These are phyloP conservation scores for Populus tremula DNA, from an alignment of 345 rosid genomes.

Conservation along the genomic window DNA sequence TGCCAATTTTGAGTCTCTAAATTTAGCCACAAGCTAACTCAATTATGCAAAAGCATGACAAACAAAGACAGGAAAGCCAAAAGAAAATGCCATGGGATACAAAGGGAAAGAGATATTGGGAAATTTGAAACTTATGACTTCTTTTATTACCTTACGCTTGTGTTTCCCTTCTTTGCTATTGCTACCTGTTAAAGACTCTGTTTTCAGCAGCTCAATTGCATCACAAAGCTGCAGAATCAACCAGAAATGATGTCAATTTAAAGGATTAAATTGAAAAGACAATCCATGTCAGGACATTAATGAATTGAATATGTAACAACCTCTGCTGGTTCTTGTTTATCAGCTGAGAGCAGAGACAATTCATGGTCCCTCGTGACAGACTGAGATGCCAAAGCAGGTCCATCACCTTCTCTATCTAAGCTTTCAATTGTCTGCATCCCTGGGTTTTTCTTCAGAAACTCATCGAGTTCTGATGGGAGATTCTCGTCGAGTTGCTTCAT, in stretches of 20 bases:
- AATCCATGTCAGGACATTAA: not conserved
- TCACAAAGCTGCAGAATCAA: conserved; percentile 23
- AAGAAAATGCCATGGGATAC: not conserved
- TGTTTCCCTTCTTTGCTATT: conserved; percentile 39
- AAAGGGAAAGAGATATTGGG: not conserved
- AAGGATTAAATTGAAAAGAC: not conserved
- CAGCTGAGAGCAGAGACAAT: conserved; percentile 13
- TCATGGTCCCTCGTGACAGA: conserved; percentile 19
- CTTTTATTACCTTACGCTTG: conserved; percentile 46
- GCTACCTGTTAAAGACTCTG: conserved; percentile 14
- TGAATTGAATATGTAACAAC: conserved; percentile 17
- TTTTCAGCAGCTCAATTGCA: conserved; percentile 23
- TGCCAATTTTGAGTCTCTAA: conserved; percentile 30
- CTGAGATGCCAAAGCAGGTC: conserved; percentile 25
- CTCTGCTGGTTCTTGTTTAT: conserved; percentile 21
- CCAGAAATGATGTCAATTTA: conserved; percentile 10
- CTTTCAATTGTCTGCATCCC: conserved; percentile 22
- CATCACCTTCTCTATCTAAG: conserved; percentile 24
- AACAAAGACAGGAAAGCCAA: not conserved
- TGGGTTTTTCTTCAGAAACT: conserved; percentile 39
- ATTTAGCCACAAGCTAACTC: conserved; percentile 12
- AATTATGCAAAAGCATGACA: not conserved
- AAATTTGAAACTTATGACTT: not conserved
- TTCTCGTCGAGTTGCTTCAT: conserved; percentile 63
- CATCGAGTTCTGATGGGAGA: conserved; percentile 62